Evolutionary conservation across 176 grass and related monocot species (phyloP), one percentile per base, ranked within the genome.

Genomic region (Lolium perenne): DNA sequence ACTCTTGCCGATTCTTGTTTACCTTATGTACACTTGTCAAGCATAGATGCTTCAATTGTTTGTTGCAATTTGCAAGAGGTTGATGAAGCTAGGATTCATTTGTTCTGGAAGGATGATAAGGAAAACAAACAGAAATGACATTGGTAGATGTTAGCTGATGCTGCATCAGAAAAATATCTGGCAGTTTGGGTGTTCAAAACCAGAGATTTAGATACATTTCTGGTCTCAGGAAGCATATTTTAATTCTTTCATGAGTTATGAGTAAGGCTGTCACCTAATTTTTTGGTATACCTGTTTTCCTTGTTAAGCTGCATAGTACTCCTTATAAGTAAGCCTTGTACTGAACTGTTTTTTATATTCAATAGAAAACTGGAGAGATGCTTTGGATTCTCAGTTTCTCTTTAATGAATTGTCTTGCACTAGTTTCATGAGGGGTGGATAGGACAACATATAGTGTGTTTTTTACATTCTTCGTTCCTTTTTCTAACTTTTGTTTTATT

Each of bases 361-460:
- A 47, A 84, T 16, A 57, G n/a, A 70, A 47, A 14, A 38, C 25
- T 10, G 0, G 16, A 80, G 32, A 46, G 51, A 58, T 74, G 4
- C 62, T 13, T 20, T 2, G 74, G 40, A 76, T 59, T 38, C 7
- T 83, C 47, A 53, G 14, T 74, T 50, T 8, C 47, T 17, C 72
- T 49, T 60, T n/a, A 67, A 59, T 10, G 0, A 58, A 68, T 56
- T 48, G 67, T 3, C 76, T 26, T 10, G 32, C 11, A 46, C 22
- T 11, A 53, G 21, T 77, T 21, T 35, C 45, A 56, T 12, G 35
- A 63, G 6, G 25, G 5, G 0, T 53, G 15, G 82, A 38, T 78
- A 43, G 7, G 65, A 64, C 55, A 79, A 13, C 15, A 70, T 83
- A 35, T 22, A 72, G 72, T 78, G 32, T 46, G 22, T 63, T 83